Evolutionary conservation across 2,329 filamentous ascomycete species (phyloP), one percentile per base, ranked within the genome.

Genomic region (Colletotrichum chrysophilum): DNA sequence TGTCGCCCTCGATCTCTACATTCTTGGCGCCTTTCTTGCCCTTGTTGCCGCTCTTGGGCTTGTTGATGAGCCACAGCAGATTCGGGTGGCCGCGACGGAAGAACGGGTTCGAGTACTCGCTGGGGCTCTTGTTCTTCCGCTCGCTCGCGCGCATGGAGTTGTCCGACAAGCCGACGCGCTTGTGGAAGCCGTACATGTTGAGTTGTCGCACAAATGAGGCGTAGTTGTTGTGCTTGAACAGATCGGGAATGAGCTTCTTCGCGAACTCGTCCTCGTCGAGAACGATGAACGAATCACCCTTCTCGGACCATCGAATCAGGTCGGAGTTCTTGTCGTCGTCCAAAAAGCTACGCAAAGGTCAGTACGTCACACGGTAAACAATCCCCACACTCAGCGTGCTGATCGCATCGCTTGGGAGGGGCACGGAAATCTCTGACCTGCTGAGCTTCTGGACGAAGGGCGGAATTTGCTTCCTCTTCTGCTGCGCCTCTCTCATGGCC

Each of bases 171-270:
- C 95, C 95, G 5, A 97, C 95, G 56, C 95, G 94, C 88, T 99
- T 99, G 89, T 99, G 97, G 81, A 99, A 99, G 77, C 98, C 96
- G 84, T 98, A 98, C 89, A 98, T 98, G 85, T 98, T 98, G 77
- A 98, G 89, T 83, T 98, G 96, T 43, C 96, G 93, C 71, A 98
- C 96, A 83, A 98, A 98, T 78, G 96, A 98, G 62, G 96, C 96
- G 85, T 98, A 98, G 84, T 98, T 98, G 89, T 96, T 98, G 87
- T 99, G 97, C 85, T 99, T 99, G 90, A 99, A 99, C 77, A 98
- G 93, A 84, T 98, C 98, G 1, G 97, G 97, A 28, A 99, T 94
- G 79, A 99, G 94, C 48, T 95, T 95, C 86, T 98, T 98, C 24
- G 97, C 98, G 82, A 99, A 99, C 86, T 98, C 96, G 82, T 99